A percentile compares a stretch with the other conserved stretches of the same genome.
These are phyloP conservation scores for Suillus placidus DNA, from an alignment of 768 basidiomycete genomes.

Conservation along the genomic window DNA sequence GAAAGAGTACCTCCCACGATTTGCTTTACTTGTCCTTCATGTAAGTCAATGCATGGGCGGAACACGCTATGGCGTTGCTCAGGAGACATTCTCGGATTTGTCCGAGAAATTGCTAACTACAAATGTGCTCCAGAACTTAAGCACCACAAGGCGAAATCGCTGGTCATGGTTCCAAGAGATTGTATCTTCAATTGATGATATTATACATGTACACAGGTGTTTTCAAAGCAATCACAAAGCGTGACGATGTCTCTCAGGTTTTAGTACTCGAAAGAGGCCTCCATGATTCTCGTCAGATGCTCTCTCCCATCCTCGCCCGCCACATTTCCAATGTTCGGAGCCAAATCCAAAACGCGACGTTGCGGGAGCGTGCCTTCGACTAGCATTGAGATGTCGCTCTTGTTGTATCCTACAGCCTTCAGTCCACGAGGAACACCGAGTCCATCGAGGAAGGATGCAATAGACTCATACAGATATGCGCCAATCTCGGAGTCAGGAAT, in stretches of 20 bases:
- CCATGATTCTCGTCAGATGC: constrained; percentile 80
- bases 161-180: not conserved
- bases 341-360: constrained; percentile 87
- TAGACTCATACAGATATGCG: constrained; percentile 77
- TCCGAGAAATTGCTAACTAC: not conserved
- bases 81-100: constrained; percentile 22
- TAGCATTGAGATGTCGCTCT: constrained; percentile 66
- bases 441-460: constrained; percentile 84
- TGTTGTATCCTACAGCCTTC: constrained; percentile 76
- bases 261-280: constrained; percentile 78
- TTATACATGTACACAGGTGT: not conserved
- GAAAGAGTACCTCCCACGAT: constrained; percentile 95
- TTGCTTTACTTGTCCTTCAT: constrained; percentile 95
- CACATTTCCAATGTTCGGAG: constrained; percentile 85
- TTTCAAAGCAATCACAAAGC: constrained; percentile 9
- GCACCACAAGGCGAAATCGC: not conserved
- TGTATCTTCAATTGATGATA: constrained; percentile 1
- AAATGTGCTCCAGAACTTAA: not conserved
- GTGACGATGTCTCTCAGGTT: not conserved
- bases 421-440: constrained; percentile 87
- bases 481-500: constrained; percentile 84
- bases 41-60: constrained; percentile 95
- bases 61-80: constrained; percentile 52
- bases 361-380: constrained; percentile 95
- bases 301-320: constrained; percentile 82